These are phyloP conservation scores for Penicillium sp. DNA, from an alignment of 2,329 filamentous ascomycete species.

Conservation along the genomic window DNA sequence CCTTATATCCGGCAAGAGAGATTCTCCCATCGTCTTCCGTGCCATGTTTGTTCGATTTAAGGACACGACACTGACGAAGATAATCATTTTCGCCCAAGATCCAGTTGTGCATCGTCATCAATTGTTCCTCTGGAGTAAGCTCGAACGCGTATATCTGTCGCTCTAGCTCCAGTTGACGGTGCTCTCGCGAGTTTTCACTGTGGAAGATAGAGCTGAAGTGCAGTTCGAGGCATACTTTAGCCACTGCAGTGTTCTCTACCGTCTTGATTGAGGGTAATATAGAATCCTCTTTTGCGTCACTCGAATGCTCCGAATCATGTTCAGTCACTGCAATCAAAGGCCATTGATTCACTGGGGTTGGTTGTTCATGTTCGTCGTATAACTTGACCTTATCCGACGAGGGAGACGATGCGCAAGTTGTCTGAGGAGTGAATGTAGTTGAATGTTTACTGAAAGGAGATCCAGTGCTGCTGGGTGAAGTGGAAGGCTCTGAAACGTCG, in stretches of 20 bases:
- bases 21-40: slow-evolving; percentile 49
- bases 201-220: slow-evolving; percentile 73
- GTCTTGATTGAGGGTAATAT: slow-evolving; percentile 52
- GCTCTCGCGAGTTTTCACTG: slow-evolving; percentile 58
- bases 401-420: slow-evolving; percentile 34
- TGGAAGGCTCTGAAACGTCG: slow-evolving; percentile 38
- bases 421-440: slow-evolving; percentile 38
- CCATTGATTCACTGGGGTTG: background rate
- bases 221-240: slow-evolving; percentile 84
- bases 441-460: slow-evolving; percentile 35
- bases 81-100: slow-evolving; percentile 69
- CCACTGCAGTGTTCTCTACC: slow-evolving; percentile 74
- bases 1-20: slow-evolving; percentile 69
- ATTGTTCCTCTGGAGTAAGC: slow-evolving; percentile 58
- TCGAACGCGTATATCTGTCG: slow-evolving; percentile 61
- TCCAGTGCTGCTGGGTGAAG: slow-evolving; percentile 27
- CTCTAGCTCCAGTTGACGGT: slow-evolving; percentile 65
- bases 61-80: slow-evolving; percentile 69
- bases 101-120: slow-evolving; percentile 60
- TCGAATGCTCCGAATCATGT: background rate
- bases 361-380: background rate
- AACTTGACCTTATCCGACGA: slow-evolving; percentile 15
- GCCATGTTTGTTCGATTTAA: slow-evolving; percentile 63
- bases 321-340: background rate
- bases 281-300: background rate